Conservation (phyloP, 768 basidiomycete genomes). For the Kwoniella shandongensis region DNA sequence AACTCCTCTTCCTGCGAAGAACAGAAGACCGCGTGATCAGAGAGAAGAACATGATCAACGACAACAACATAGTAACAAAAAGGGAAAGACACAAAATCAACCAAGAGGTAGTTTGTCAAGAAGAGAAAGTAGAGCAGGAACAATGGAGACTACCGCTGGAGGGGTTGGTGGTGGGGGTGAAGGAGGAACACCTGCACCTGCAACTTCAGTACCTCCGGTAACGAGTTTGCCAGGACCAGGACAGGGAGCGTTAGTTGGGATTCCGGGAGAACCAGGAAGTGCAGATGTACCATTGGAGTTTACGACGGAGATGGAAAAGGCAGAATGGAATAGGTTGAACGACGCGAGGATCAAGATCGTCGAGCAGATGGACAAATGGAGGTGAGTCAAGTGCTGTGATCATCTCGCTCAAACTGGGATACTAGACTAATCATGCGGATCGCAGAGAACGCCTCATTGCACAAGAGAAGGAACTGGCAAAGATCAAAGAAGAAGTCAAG, state of each 20-base stretch:
- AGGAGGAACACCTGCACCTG: background rate
- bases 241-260: conserved; percentile 9
- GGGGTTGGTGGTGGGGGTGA: background rate
- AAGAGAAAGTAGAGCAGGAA: conserved; percentile 62
- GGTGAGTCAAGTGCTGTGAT: conserved; percentile 37
- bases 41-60: conserved; percentile 28
- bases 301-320: conserved; percentile 76
- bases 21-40: conserved; percentile 40
- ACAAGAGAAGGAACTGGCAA: conserved; percentile 77
- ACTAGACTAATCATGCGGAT: background rate
- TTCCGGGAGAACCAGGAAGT: conserved; percentile 53
- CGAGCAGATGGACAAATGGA: conserved; percentile 74
- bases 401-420: no score
- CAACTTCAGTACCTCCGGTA: background rate
- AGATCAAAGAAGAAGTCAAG: conserved; percentile 61
- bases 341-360: conserved; percentile 69
- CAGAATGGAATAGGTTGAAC: conserved; percentile 77
- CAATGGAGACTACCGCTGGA: conserved; percentile 36
- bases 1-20: conserved; percentile 64
- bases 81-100: background rate
- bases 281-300: conserved; percentile 75
- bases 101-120: conserved; percentile 42
- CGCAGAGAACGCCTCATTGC: conserved; percentile 63
- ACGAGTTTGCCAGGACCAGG: background rate
- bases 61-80: conserved; percentile 18